Conservation (phyloP, 2,329 filamentous ascomycete genomes). For the Xylariaceae sp. region DNA sequence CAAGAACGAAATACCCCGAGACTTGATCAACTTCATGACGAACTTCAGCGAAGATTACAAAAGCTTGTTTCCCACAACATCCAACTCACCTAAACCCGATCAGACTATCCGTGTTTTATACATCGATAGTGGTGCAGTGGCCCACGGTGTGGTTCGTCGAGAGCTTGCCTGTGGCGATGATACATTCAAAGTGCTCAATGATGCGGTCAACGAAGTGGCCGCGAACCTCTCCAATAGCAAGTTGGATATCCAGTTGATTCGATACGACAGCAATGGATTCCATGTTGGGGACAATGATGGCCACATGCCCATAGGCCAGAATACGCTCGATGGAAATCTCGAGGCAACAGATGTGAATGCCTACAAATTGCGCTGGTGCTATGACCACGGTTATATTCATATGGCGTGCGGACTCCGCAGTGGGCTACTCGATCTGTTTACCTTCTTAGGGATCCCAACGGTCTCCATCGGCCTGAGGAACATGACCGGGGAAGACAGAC, state of each 20-base stretch:
- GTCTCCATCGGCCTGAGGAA: not conserved
- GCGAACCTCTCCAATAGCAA: not conserved
- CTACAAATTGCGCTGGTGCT: not conserved
- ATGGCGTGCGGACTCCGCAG: not conserved
- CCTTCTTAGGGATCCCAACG: not conserved
- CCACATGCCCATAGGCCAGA: no score
- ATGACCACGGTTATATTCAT: not conserved
- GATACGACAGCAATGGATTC: no score
- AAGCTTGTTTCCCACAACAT: no score
- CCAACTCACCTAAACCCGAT: no score
- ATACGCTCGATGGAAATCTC: no score
- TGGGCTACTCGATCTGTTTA: not conserved
- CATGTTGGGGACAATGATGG: no score
- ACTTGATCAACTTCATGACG: not conserved
- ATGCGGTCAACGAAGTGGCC: no score
- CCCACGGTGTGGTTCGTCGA: not conserved
- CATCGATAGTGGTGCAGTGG: not conserved
- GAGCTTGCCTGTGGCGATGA: not conserved
- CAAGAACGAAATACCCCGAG: not conserved
- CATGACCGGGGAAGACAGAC: not conserved
- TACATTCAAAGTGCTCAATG: not conserved
- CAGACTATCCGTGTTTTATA: not conserved
- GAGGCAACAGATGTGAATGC: not conserved
- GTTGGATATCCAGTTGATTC: no score
- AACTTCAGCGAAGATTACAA: not conserved